Base-by-base conservation (phyloP, 306 rosid genomes). In the Lathyrus tuberosus region DNA sequence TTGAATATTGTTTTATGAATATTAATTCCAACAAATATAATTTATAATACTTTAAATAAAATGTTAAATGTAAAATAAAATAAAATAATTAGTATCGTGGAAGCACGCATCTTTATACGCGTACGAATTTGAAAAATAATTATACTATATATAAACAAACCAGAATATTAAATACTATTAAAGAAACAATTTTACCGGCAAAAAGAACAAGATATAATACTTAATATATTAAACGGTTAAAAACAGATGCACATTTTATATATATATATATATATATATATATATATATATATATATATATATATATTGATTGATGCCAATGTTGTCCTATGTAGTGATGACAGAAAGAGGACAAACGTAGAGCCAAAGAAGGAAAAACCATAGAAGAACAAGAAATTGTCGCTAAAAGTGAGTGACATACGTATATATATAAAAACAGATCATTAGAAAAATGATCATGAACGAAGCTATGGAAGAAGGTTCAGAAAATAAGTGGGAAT, bases 401-500 rank as follows among this genome's bases (percentile, higher is more conserved):
- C 14, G 28, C n/a, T 0, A 4, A 58, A 60, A 48, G 56, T 16
- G 30, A 65, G 51, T 41, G 18, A 41, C 40, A 65, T 5, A 49
- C 1, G 4, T 20, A 20, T 9, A 18, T 61, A 61, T 62, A 62
- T 11, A 26, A 26, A 17, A 13, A n/a, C 12, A 54, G 35, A 54
- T 22, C 16, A 54, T 11, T 26, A 2, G 44, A 2, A 10, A 15
- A 40, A 42, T 42, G 35, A 57, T 17, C 2, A 41, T 35, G 57
- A 46, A 15, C 2, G 44, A 20, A 74, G 54, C 4, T 1, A 75
- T 64, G 77, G 78, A 60, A 78, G 78, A 74, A 70, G 65, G 44
- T 31, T 51, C 54, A 64, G 63, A 47, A 5, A 51, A 0, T 0
- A 75, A 53, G 8, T 38, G 16, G 46, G 53, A 17, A 44, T 43